Conservation (phyloP, 192 early-diverging fungal species). For the Linnemannia zychae region DNA sequence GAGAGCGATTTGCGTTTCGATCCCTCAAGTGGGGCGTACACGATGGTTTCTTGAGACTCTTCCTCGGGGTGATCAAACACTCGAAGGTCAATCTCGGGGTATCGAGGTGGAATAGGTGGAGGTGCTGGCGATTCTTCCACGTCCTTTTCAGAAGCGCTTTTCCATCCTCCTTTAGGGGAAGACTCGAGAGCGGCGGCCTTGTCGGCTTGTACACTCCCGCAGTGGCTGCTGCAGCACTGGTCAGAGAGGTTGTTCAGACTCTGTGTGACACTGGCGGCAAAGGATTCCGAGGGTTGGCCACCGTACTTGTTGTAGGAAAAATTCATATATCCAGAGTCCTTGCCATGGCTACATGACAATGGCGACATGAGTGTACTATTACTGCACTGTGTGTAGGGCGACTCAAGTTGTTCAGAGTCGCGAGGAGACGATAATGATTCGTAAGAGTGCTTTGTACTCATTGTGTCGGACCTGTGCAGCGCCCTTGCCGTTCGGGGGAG, state of each 20-base stretch:
- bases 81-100: slow-evolving; percentile 56
- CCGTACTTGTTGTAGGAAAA: slow-evolving; percentile 3
- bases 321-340: slow-evolving; percentile 34
- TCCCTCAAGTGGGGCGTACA: slow-evolving; percentile 42
- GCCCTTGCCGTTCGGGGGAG: background rate
- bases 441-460: background rate
- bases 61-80: slow-evolving; percentile 56
- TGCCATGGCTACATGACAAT: slow-evolving; percentile 12
- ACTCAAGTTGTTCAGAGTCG: background rate
- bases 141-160: background rate
- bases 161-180: background rate
- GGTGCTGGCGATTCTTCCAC: background rate
- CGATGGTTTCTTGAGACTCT: slow-evolving; percentile 50
- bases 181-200: no score
- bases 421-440: background rate
- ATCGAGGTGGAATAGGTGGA: slow-evolving; percentile 41
- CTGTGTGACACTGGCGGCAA: background rate
- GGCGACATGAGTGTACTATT: slow-evolving; percentile 19
- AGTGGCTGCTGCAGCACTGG: background rate
- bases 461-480: background rate
- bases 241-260: background rate
- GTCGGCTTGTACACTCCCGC: background rate
- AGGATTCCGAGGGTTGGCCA: background rate
- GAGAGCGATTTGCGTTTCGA: background rate
- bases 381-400: background rate